Percentiles rank a stretch among this genome's conserved stretches.
Conservation (phyloP, 768 basidiomycete genomes). For the Lanmaoa pseudosensibilis region DNA sequence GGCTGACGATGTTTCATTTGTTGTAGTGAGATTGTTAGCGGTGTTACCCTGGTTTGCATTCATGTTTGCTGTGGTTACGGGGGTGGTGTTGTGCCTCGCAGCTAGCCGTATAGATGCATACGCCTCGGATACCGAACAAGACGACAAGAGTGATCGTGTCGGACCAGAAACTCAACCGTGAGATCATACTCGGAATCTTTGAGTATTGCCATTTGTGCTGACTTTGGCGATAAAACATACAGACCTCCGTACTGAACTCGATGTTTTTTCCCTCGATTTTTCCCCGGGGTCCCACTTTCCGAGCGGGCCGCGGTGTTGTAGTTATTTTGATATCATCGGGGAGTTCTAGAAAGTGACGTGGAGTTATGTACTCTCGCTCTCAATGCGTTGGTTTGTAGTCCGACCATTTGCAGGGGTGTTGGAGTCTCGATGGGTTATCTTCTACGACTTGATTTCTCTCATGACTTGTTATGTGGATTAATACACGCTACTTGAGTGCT, state of each 20-base stretch:
- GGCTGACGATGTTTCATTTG: background rate
- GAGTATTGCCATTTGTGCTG: background rate
- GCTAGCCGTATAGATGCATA: conserved; percentile 10
- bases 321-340: background rate
- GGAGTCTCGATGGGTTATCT: background rate
- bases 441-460: background rate
- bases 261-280: background rate
- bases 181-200: background rate
- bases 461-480: background rate
- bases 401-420: background rate
- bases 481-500: background rate
- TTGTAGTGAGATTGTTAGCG: conserved; percentile 47
- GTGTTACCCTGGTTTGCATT: conserved; percentile 55
- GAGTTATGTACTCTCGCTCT: background rate
- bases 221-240: background rate
- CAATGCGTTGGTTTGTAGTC: background rate
- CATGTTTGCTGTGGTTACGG: conserved; percentile 40
- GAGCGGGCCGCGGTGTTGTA: background rate
- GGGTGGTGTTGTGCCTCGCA: conserved; percentile 36
- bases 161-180: background rate
- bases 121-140: background rate
- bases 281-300: background rate
- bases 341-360: too few species aligned
- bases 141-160: background rate
- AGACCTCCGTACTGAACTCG: background rate